Conservation (phyloP, 2,329 filamentous ascomycete genomes). For the Sporothrix phasma region DNA sequence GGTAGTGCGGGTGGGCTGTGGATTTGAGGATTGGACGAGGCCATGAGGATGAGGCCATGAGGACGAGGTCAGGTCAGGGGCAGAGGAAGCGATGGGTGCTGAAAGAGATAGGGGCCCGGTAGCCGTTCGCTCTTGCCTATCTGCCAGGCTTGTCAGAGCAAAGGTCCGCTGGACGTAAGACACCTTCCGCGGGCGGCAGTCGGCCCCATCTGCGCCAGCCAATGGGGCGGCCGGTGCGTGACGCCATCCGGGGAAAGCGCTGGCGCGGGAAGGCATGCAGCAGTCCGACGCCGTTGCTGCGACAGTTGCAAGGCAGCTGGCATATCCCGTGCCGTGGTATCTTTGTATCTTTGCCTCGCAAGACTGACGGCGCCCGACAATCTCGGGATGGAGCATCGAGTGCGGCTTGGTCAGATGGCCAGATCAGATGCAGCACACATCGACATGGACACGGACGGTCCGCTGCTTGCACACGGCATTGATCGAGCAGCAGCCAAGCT, state of each 20-base stretch:
- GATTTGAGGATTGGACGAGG: neutral
- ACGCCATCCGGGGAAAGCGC: neutral
- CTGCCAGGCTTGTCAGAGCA: neutral
- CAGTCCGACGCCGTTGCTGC: neutral
- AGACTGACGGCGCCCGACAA: no score
- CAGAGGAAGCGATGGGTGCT: neutral
- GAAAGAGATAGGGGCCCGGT: neutral
- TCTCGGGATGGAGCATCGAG: no score
- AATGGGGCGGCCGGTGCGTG: slow-evolving; percentile 5
- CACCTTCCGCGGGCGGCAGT: neutral
- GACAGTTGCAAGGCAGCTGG: neutral
- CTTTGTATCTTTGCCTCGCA: neutral
- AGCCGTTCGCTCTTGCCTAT: neutral
- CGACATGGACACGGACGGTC: no score
- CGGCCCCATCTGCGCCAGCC: slow-evolving; percentile 3
- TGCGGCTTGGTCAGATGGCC: no score
- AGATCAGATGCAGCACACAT: no score
- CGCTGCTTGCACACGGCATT: no score
- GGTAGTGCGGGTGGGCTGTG: neutral
- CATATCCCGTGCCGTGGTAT: no score
- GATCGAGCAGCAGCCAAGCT: no score
- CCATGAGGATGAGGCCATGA: neutral
- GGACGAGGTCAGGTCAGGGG: neutral
- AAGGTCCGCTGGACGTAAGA: neutral
- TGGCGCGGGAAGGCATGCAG: neutral